phyloP scores from a whole-genome alignment of 345 rosid species.

The Psidium guajava region DNA sequence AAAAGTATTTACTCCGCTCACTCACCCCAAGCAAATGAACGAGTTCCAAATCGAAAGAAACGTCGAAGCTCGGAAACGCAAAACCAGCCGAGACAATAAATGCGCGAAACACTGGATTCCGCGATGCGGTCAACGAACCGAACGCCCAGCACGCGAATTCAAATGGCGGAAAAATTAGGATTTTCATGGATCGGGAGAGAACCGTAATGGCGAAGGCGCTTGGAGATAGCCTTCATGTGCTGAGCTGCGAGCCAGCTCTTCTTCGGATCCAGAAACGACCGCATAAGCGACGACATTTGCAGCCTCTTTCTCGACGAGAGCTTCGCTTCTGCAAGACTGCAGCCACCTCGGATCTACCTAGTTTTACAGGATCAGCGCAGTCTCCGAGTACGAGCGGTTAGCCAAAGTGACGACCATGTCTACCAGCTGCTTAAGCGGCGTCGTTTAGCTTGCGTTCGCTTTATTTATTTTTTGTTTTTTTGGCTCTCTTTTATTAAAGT shows the following conservation, averaged over 20 bases:
- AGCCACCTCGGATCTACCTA: neutral
- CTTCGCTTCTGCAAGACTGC: neutral
- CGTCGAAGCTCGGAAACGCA: neutral
- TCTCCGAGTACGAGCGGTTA: neutral
- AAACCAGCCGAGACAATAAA: neutral
- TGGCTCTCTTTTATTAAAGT: neutral
- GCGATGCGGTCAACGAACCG: neutral
- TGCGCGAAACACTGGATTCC: neutral
- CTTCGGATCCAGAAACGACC: constrained; percentile 47
- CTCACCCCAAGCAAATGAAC: neutral
- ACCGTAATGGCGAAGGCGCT: constrained; percentile 72
- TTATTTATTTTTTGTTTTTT: neutral
- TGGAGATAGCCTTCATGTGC: constrained; percentile 63
- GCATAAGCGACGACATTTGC: constrained; percentile 39
- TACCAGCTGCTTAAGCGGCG: neutral
- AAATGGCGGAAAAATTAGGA: neutral
- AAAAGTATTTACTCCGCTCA: neutral
- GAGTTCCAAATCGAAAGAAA: neutral
- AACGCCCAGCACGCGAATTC: neutral
- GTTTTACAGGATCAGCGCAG: neutral
- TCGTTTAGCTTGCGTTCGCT: neutral
- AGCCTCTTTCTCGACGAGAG: neutral
- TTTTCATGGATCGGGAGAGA: neutral
- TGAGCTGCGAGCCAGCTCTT: constrained; percentile 57
- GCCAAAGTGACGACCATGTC: neutral